Evolutionary conservation across 1,284 basidiomycete genomes (phyloP), one percentile per base, ranked within the genome.

Genomic region (Ganoderma resinaceum): DNA sequence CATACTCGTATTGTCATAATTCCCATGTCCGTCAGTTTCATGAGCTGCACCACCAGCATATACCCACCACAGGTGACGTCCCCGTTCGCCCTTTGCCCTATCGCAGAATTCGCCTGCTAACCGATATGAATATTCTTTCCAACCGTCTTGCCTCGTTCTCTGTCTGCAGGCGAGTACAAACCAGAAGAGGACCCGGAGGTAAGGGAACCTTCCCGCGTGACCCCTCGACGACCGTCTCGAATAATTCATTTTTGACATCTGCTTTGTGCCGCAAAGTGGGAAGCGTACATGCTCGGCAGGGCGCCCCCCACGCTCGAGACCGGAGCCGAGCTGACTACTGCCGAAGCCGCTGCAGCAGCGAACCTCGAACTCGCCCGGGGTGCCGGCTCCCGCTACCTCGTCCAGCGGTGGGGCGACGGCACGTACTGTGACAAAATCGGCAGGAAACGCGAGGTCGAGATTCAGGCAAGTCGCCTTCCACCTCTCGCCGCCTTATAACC

Each of bases 1-100:
- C 96, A 53, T 98, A 97, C 81, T 92, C 94, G 68, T 97, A 97
- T 81, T 97, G 96, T 83, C 95, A 96, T 81, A 93, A 94, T 81
- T 87, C 89, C 69, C 89, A 95, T 81, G 93, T 96, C 70, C 90
- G 95, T 66, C 95, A 97, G 81, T 97, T 97, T 83, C 91, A 92
- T 77, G 94, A 95, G 81, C 83, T 86, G 67, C 73, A 80, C 65
- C 84, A 83, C 73, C 72, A 87, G 64, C 89, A 89, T 72, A 84
- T 89, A 64, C 88, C 90, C 74, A 83, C 86, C 72, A 82, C 89
- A 80, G 91, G 92, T 91, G 81, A 82, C 79, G 76, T 68, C 61
- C 65, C 46, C 33, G n/a, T 64, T 62, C 31, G 62, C 61, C 65
- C 61, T 60, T 63, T 2, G 33, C 61, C 23, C 49, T 53, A 26